Evolutionary conservation across 352 stramenopile genomes (phyloP).

Genomic region (Globisporangium carolinianum): DNA sequence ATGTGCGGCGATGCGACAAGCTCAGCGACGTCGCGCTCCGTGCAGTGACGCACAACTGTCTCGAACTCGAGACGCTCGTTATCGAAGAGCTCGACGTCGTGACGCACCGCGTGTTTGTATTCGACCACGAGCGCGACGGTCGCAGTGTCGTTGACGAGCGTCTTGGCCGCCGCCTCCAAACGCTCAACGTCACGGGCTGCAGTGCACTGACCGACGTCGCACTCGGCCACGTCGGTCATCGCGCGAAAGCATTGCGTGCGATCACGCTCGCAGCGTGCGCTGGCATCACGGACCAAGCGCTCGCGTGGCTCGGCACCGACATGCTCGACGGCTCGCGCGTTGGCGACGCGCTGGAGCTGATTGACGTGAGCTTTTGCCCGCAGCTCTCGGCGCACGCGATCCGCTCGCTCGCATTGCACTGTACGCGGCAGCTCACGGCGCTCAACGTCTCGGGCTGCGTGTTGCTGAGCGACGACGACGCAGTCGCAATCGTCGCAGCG

Average conservation of each 20-base stretch:
- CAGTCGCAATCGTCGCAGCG: slow-evolving; percentile 62
- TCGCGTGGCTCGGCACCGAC: slow-evolving; percentile 53
- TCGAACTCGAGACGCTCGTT: slow-evolving; percentile 70
- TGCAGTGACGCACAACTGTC: slow-evolving; percentile 75
- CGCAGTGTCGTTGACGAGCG: slow-evolving; percentile 72
- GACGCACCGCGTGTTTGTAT: slow-evolving; percentile 76
- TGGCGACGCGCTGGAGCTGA: slow-evolving; percentile 32
- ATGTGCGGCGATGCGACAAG: slow-evolving; percentile 74
- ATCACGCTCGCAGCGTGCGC: slow-evolving; percentile 54
- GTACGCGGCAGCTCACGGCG: slow-evolving; percentile 39
- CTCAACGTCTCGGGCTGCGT: slow-evolving; percentile 82
- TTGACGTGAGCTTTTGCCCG: slow-evolving; percentile 83
- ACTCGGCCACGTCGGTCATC: slow-evolving; percentile 62
- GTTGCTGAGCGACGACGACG: slow-evolving; percentile 52
- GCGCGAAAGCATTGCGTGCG: slow-evolving; percentile 37
- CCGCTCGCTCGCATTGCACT: slow-evolving; percentile 46
- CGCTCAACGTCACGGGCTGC: slow-evolving; percentile 67
- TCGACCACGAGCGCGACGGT: slow-evolving; percentile 80
- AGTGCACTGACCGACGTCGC: slow-evolving; percentile 59
- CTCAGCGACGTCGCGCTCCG: slow-evolving; percentile 72
- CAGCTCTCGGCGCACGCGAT: slow-evolving; percentile 50
- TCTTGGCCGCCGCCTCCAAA: slow-evolving; percentile 52
- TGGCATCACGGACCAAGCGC: slow-evolving; percentile 55
- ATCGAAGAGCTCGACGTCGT: slow-evolving; percentile 74
- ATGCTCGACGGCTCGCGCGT: slow-evolving; percentile 52